Evolutionary conservation across 2,329 filamentous ascomycete species (phyloP), one percentile per base, ranked within the genome.

Genomic region (Microdochium trichocladiopsis): DNA sequence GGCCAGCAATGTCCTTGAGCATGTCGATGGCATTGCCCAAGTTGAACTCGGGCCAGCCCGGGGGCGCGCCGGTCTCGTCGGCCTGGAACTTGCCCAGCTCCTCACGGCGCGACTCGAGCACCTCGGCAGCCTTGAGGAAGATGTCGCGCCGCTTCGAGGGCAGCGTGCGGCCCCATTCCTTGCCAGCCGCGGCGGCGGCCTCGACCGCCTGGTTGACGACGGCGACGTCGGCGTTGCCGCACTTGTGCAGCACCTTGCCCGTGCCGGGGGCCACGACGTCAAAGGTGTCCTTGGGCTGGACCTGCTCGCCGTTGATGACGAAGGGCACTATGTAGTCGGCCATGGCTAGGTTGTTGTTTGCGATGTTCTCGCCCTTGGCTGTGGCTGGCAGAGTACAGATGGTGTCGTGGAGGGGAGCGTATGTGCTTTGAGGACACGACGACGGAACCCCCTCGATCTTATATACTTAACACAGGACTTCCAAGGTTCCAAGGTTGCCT

Each of bases 121-220:
- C 71, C 36, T 82, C 77, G 2, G 83, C 82, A 0, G 84, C 79
- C 60, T 77, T 80, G 48, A 83, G 69, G 51, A 90, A 71, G 56
- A 89, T 81, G 55, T 80, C 75, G 52, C 83, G 78, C 48, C 84
- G 81, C 10, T 74, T 64, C 8, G 72, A 61, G 0, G 80, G 77
- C 53, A 80, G 83, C 3, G 77, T 78, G 57, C 77, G 75, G 25
- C 77, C 73, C 87, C 87, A 90, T 55, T 76, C 66, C 22, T 76
- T 77, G 63, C 85, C 84, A 0, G 87, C 86, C 31, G 72, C 70
- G 37, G 81, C 70, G 1, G 85, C 84, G 1, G 69, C 63, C 21
- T 63, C 58, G 41, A 73, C 60, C 2, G 82, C 76, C 5, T 72
- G 69, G 14, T 78, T 67, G 8, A 82, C 83, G 52, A 78, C 71